Conservation (phyloP, 108 stramenopile genomes). For the Asterionellopsis glacialis region DNA sequence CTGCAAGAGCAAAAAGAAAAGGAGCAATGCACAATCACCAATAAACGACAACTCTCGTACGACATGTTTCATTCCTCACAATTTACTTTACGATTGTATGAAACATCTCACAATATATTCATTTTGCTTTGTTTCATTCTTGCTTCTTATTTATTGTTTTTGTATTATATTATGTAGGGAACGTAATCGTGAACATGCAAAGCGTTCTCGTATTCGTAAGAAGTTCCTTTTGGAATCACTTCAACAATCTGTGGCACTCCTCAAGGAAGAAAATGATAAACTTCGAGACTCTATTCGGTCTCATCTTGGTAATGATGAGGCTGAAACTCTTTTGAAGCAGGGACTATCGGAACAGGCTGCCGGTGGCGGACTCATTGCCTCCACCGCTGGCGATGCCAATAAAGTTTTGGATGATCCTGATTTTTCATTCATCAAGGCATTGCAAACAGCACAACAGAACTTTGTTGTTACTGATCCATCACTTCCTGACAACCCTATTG, state of each 20-base stretch:
- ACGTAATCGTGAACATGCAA: constrained; percentile 93
- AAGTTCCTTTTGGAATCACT: constrained; percentile 94
- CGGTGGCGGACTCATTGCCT: constrained; percentile 60
- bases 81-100: not conserved
- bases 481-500: constrained; percentile 93
- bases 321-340: constrained; percentile 50
- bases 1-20: too few relatives aligned
- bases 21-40: too few relatives aligned
- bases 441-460: constrained; percentile 95
- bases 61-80: constrained; percentile 5
- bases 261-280: constrained; percentile 87
- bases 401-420: constrained; percentile 95
- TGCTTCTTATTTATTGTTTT: constrained; percentile 7
- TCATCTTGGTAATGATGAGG: constrained; percentile 67
- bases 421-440: constrained; percentile 95
- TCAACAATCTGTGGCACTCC: constrained; percentile 75
- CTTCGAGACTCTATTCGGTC: constrained; percentile 59
- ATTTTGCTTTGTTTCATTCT: not conserved
- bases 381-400: constrained; percentile 64
- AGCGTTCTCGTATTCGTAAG: constrained; percentile 92
- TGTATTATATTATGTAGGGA: constrained; percentile 32
- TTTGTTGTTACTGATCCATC: constrained; percentile 96
- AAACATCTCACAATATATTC: not conserved
- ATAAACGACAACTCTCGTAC: too few relatives aligned
- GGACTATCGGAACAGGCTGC: constrained; percentile 29